Conservation (phyloP, 352 stramenopile species). For the Phytopythium litorale region DNA sequence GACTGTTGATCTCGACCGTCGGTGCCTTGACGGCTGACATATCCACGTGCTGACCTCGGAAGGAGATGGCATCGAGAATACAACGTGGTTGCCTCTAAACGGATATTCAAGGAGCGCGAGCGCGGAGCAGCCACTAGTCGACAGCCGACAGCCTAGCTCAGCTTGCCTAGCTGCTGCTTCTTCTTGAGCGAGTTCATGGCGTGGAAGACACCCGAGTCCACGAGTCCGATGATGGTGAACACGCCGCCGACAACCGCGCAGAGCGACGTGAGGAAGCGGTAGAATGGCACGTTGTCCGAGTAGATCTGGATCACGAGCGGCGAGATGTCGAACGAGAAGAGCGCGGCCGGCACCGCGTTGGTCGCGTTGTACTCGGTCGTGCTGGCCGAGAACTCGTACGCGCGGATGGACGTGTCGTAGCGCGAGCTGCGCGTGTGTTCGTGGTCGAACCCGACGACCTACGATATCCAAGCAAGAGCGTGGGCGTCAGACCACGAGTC, state of each 20-base stretch:
- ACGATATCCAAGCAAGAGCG: neutral
- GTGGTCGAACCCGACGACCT: slow-evolving; percentile 80
- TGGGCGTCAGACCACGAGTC: neutral
- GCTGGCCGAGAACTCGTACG: slow-evolving; percentile 77
- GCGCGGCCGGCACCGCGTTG: slow-evolving; percentile 48
- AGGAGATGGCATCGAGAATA: neutral
- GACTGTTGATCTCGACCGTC: slow-evolving; percentile 11
- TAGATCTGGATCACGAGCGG: slow-evolving; percentile 71
- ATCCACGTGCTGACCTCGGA: slow-evolving; percentile 4
- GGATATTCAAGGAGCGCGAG: neutral
- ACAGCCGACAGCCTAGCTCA: slow-evolving; percentile 26
- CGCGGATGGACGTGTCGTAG: slow-evolving; percentile 42
- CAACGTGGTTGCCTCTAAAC: neutral
- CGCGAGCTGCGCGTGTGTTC: slow-evolving; percentile 47
- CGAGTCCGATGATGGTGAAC: slow-evolving; percentile 81
- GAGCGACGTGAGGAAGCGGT: slow-evolving; percentile 80
- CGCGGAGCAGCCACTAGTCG: neutral
- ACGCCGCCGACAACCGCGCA: slow-evolving; percentile 83
- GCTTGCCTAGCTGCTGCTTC: slow-evolving; percentile 80
- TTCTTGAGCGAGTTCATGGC: slow-evolving; percentile 83
- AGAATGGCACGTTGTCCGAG: slow-evolving; percentile 70
- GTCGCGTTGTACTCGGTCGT: slow-evolving; percentile 73
- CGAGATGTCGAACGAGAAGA: slow-evolving; percentile 83
- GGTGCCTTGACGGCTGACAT: slow-evolving; percentile 11
- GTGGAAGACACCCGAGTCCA: slow-evolving; percentile 79